Evolutionary conservation across 768 basidiomycete species (phyloP), one percentile per base, ranked within the genome.

Genomic region (Boletales sp.): DNA sequence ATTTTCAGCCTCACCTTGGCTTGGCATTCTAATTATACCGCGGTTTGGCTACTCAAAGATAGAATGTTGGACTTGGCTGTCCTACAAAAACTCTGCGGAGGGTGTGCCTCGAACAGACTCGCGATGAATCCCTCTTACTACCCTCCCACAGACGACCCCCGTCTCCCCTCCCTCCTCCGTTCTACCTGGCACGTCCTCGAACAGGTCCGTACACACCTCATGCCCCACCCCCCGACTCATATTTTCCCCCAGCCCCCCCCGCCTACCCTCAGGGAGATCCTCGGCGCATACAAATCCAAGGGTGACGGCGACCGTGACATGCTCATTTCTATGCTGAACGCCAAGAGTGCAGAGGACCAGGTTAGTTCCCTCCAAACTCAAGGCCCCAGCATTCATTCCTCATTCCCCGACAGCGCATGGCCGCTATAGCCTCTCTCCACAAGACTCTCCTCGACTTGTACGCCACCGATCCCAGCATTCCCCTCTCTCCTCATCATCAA

Each of bases 281-380:
- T 97, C 21, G 78, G 80, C 35, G 92, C 93, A 8, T 97, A 94
- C 73, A 78, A 80, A 49, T 70, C 82, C 35, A 89, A 85, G 61
- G 94, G 94, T 52, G 90, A 94, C 53, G 93, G 91, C 38, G 94
- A 97, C 75, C 79, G 93, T 19, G 91, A 94, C 45, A 87, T 94
- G 82, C 76, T 97, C 18, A 77, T 95, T 32, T 82, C 90, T 57
- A 88, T 97, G 79, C 75, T 97, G 43, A 91, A 87, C 52, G 92
- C 93, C 62, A 97, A 97, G 74, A 80, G 84, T 40, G 86, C 94
- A 12, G 94, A 97, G 66, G 94, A 97, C 64, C 88, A 95, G 80
- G 91, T 90, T 56, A 37, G 81, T 61, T 24, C 24, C 38, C 15
- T 37, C 29, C 27, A 11, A 10, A 35, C 5, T 21, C 36, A 18